These are phyloP conservation scores for Aspergillus fumigatiaffinis DNA, from an alignment of 2,329 filamentous ascomycete genomes.

Conservation along the genomic window DNA sequence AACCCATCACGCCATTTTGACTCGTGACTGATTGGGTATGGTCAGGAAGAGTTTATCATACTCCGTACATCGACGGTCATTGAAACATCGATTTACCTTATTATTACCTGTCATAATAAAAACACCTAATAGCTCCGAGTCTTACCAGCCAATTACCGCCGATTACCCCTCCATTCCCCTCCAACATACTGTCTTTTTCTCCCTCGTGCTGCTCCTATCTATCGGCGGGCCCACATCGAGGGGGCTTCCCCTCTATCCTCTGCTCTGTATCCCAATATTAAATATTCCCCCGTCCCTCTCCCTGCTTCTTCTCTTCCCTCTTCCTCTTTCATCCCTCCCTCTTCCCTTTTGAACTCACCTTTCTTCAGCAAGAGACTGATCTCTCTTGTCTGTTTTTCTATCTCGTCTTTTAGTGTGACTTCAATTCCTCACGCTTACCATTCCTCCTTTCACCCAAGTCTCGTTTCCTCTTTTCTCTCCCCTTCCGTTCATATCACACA, in stretches of 20 bases:
- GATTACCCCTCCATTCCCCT: background rate
- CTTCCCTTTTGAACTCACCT: conserved; percentile 13
- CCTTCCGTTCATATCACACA: conserved; percentile 18
- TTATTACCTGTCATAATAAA: background rate
- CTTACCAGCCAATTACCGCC: background rate
- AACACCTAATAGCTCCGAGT: background rate
- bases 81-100: background rate
- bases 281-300: background rate
- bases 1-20: conserved; percentile 3
- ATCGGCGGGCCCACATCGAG: background rate
- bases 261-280: background rate
- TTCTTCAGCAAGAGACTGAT: conserved; percentile 22
- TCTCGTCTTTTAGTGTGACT: conserved; percentile 12
- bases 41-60: background rate
- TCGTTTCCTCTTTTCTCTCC: conserved; percentile 7
- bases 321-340: conserved; percentile 14
- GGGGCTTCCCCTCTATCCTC: background rate
- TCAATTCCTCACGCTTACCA: conserved; percentile 1
- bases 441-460: conserved; percentile 2
- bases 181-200: background rate
- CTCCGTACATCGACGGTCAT: background rate
- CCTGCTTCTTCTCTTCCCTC: conserved; percentile 5
- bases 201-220: background rate
- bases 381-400: conserved; percentile 12
- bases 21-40: background rate